Conservation (phyloP, 2,329 filamentous ascomycete genomes). For the Exophiala calicioides region DNA sequence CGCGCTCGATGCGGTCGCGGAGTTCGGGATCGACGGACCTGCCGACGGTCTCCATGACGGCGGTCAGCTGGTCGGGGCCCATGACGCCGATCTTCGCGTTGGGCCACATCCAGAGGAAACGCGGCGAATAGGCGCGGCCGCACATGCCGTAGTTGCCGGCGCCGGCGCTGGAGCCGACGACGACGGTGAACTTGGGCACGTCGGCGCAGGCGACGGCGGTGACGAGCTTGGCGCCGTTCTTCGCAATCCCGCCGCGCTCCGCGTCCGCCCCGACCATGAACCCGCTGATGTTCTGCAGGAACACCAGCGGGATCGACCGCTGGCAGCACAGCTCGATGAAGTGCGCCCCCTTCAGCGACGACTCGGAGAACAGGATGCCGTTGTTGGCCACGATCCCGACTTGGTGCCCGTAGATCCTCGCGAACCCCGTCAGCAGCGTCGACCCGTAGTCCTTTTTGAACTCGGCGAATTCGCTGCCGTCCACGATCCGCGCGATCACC, state of each 20-base stretch:
- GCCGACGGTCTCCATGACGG: conserved; percentile 94
- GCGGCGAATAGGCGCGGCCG: conserved; percentile 85
- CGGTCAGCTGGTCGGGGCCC: conserved; percentile 86
- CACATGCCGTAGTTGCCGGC: conserved; percentile 99
- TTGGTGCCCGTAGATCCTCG: conserved; percentile 81
- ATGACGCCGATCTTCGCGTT: conserved; percentile 96
- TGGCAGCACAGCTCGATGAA: conserved; percentile 95
- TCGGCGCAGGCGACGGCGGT: conserved; percentile 91
- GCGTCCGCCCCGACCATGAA: conserved; percentile 97
- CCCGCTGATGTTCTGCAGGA: conserved; percentile 93
- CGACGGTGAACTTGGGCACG: conserved; percentile 95
- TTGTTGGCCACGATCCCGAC: conserved; percentile 96
- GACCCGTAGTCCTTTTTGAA: conserved; percentile 92
- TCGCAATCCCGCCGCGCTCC: conserved; percentile 92
- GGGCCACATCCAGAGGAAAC: conserved; percentile 96
- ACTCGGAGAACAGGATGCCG: conserved; percentile 88
- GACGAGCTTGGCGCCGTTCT: conserved; percentile 96
- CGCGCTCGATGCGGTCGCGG: conserved; percentile 79
- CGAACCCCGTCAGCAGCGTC: conserved; percentile 90
- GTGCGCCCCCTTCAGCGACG: conserved; percentile 89
- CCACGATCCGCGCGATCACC: conserved; percentile 88
- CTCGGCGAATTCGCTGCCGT: conserved; percentile 85
- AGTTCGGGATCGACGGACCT: conserved; percentile 77
- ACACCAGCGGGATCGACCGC: conserved; percentile 84
- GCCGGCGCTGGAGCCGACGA: conserved; percentile 89